Evolutionary conservation across 1,284 basidiomycete species (phyloP).

Genomic region (Pseudozyma tsukubaensis): DNA sequence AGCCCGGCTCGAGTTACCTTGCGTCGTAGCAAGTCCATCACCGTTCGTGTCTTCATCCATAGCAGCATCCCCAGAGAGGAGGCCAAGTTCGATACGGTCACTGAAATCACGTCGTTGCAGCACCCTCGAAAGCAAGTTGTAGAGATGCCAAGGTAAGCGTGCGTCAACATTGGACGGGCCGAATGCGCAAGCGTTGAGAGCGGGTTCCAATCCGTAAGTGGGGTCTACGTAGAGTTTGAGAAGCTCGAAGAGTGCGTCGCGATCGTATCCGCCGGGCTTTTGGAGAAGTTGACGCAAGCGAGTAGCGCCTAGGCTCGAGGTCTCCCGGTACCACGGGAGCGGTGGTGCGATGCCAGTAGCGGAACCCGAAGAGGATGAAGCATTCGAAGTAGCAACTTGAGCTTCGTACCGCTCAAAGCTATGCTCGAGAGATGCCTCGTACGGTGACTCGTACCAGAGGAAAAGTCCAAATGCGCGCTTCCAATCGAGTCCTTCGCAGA

Average conservation of each 20-base stretch:
- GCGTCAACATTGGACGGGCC: slow-evolving; percentile 81
- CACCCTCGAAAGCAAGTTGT: slow-evolving; percentile 84
- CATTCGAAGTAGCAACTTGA: slow-evolving; percentile 54
- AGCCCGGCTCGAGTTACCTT: slow-evolving; percentile 74
- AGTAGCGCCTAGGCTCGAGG: slow-evolving; percentile 52
- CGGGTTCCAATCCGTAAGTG: slow-evolving; percentile 71
- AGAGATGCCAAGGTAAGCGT: slow-evolving; percentile 91
- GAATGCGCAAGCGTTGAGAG: slow-evolving; percentile 78
- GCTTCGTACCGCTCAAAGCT: slow-evolving; percentile 78
- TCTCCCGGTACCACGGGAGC: slow-evolving; percentile 66
- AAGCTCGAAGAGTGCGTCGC: slow-evolving; percentile 84
- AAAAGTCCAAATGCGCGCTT: slow-evolving; percentile 90
- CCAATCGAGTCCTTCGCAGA: slow-evolving; percentile 91
- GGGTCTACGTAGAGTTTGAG: slow-evolving; percentile 79
- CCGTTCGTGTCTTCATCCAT: slow-evolving; percentile 59
- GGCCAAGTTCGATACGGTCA: slow-evolving; percentile 75
- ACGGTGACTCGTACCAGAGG: slow-evolving; percentile 85
- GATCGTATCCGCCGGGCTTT: slow-evolving; percentile 43
- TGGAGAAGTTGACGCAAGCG: slow-evolving; percentile 52
- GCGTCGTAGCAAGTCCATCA: slow-evolving; percentile 4
- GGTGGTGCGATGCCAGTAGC: slow-evolving; percentile 60
- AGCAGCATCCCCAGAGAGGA: slow-evolving; percentile 67
- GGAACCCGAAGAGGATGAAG: slow-evolving; percentile 27
- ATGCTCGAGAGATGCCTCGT: slow-evolving; percentile 79
- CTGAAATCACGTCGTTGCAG: slow-evolving; percentile 85